Conservation (phyloP, 179 eudicot genomes). For the Carnegiea gigantea region DNA sequence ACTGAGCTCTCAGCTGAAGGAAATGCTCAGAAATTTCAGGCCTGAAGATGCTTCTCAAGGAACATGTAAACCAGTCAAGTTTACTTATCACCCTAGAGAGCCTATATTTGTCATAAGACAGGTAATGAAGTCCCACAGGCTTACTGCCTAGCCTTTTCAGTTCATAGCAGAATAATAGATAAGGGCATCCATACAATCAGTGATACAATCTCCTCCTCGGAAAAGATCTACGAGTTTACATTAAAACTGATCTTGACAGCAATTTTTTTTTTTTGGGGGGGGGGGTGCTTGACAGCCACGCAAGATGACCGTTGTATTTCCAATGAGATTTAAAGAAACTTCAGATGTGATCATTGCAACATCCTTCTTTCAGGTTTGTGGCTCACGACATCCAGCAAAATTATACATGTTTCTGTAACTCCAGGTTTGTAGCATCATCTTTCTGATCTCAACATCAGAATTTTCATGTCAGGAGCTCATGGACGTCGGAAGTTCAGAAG, state of each 20-base stretch:
- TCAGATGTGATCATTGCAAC: constrained; percentile 83
- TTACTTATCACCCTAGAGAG: constrained; percentile 79
- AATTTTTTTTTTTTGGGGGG: too few relatives aligned
- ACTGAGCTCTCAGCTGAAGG: constrained; percentile 75
- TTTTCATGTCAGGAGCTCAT: constrained; percentile 62
- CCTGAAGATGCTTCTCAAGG: constrained; percentile 44
- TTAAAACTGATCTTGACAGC: neutral
- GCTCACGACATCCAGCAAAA: neutral
- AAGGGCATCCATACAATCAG: constrained; percentile 13
- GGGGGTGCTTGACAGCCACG: constrained; percentile 52
- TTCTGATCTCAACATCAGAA: neutral
- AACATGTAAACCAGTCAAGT: constrained; percentile 64
- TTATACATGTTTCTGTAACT: neutral
- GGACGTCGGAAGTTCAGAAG: constrained; percentile 57
- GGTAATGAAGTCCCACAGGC: constrained; percentile 34
- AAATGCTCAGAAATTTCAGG: constrained; percentile 49
- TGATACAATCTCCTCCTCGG: neutral
- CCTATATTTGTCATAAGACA: constrained; percentile 78
- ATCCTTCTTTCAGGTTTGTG: constrained; percentile 89
- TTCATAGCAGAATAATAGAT: constrained; percentile 11
- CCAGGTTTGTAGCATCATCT: neutral
- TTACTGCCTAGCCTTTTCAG: neutral
- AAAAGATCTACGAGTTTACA: neutral
- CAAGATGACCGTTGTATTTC: constrained; percentile 65
- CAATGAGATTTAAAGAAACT: constrained; percentile 82